Evolutionary conservation across 345 rosid species (phyloP), one percentile per base, ranked within the genome.

Genomic region (Lumnitzera racemosa): DNA sequence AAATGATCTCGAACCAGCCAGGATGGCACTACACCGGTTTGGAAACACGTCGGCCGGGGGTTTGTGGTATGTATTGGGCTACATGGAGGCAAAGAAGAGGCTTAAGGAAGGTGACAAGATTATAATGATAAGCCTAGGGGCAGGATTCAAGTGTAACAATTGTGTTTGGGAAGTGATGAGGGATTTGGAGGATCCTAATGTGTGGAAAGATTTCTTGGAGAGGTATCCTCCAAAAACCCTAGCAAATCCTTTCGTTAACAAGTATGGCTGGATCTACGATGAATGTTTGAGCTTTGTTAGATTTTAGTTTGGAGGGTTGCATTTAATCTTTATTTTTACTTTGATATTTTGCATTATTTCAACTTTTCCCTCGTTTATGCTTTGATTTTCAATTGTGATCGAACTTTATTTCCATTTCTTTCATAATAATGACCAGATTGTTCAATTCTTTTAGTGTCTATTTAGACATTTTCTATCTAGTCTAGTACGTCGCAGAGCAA

Each of bases 41-140:
- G 90, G 97, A 15, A 90, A 90, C 68, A 90, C 97, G 1, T 87
- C 97, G 0, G 88, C 95, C 0, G 78, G 95, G 15, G 88, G 97
- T 15, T 72, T 87, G 1, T 90, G 97, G 97, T 90, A 90, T 66
- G 97, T 85, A 57, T 64, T 83, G 25, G 81, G 82, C 6, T 83
- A 83, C 53, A 83, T 81, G 89, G 86, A 83, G 63, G 89, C 90
- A 15, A 79, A 81, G 68, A 80, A 81, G 53, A 75, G 85, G 63
- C 65, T 72, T 17, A 82, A 75, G 63, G 72, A 68, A 55, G 79
- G 80, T 24, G 78, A 76, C 2, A 74, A 53, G 76, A 63, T 76
- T 17, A 48, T 83, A 59, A 81, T 83, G 89, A 73, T 83, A 46
- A 78, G 89, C 71, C 65, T 83, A 36, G 89, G 89, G 59, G 89